phyloP scores from a whole-genome alignment of 164 flowering plant species.

The Nymphaea thermarum region DNA sequence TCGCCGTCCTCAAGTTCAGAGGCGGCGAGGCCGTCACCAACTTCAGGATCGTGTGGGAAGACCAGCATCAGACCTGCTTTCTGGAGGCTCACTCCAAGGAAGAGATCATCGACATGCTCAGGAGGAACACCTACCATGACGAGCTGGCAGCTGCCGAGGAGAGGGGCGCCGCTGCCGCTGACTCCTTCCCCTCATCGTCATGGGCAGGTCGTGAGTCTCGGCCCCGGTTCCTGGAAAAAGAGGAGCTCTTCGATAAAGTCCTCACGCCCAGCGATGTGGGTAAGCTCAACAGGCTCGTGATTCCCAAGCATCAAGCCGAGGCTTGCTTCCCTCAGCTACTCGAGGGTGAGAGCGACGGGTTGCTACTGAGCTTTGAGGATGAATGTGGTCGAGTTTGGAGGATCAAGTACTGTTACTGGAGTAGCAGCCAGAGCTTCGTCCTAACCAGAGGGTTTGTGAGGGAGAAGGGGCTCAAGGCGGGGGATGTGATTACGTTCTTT shows the following conservation, averaged over 20 bases:
- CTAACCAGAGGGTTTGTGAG: neutral
- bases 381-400: neutral
- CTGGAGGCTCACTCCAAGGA: neutral
- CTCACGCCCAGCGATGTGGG: neutral
- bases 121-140: neutral
- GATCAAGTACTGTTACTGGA: neutral
- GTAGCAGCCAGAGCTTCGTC: neutral
- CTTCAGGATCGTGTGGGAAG: neutral
- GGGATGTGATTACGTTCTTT: neutral
- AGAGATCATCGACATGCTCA: neutral
- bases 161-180: neutral
- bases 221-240: neutral
- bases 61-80: neutral
- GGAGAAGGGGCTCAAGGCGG: neutral
- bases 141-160: neutral
- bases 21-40: constrained; percentile 6
- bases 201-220: neutral
- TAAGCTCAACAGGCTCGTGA: neutral
- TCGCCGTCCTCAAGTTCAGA: constrained; percentile 1
- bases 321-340: neutral
- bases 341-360: neutral
- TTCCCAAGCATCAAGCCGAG: neutral
- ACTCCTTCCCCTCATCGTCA: neutral
- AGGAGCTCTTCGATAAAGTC: neutral
- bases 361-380: neutral